Evolutionary conservation across 768 basidiomycete genomes (phyloP), one percentile per base, ranked within the genome.

Genomic region (Suillus luteus): DNA sequence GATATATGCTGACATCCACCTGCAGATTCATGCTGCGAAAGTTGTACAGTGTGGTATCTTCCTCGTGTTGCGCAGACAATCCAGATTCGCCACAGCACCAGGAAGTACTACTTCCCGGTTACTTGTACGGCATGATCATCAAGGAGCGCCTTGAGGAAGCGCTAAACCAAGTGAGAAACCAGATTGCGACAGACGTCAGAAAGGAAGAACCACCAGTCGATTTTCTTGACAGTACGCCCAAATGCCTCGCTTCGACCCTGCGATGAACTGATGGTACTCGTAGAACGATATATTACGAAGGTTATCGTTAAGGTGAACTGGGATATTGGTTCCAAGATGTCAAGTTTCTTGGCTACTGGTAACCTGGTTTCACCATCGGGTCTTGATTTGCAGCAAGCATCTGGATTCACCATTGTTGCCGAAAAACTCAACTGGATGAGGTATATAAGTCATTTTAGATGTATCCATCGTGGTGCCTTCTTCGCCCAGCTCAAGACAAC

Each of bases 81-180:
- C 96, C 97, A 5, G 97, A 99, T 83, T 99, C 96, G 1, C 95
- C 97, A 64, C 96, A 99, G 73, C 93, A 99, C 72, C 97, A 99
- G 75, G 97, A 99, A 72, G 95, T 96, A 55, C 84, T 99, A 14
- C 86, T 99, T 6, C 97, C 97, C 1, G 97, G 97, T 37, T 86
- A 81, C 67, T 75, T 99, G 27, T 99, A 97, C 73, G 89, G 89
- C 57, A 98, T 96, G 93, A 97, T 99, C 71, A 92, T 99, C 80
- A 99, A 97, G 78, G 97, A 99, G 76, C 88, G 93, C 65, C 83
- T 99, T 64, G 96, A 98, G 68, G 97, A 99, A 74, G 88, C 87
- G 27, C 77, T 99, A 58, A 90, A 85, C 68, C 83, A 84, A 69
- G 85, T 92, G 71, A 85, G 91, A 59, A 80, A 78, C 62, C 89